Evolutionary conservation across 495 filamentous ascomycete species (phyloP), one percentile per base, ranked within the genome.

Genomic region (Penicillium roqueforti): DNA sequence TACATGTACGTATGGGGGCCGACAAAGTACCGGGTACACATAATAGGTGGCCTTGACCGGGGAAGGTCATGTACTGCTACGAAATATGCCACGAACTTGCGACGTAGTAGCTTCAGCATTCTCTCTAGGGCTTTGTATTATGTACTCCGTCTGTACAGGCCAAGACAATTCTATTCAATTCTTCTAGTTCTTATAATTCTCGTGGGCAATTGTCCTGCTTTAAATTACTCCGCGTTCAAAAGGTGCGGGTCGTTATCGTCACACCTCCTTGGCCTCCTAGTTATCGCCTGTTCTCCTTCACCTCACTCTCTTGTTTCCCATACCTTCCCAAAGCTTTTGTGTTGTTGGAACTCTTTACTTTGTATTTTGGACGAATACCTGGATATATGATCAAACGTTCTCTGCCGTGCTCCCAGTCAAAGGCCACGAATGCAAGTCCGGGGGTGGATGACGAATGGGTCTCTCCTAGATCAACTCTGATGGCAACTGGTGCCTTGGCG

Each of bases 361-460:
- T 36, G 20, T 43, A 29, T 47, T 29, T 29, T 47, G 19, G 38
- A 44, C 38, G 41, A 14, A 26, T 13, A 18, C 43, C 39, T 31
- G 14, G 11, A n/a, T 62, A 47, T 53, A 54, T 58, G 46, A 16
- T 48, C 43, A 22, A 29, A 26, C 32, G 16, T 40, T 45, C 13
- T 19, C 49, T 54, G 40, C 38, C 26, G 29, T 46, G 9, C 28
- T 38, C 42, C 39, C 38, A 52, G 43, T 38, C 41, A 26, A 51
- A 66, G 63, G 60, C 65, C 61, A 69, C 65, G 68, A 65, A 70
- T 72, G 72, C 67, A 63, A 74, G 62, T 57, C 60, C 55, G 47
- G 49, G 40, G 54, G 67, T 68, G 65, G 47, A 74, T 75, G 65
- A 70, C 74, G 72, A 68, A 74, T 74, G 74, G 65, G 61, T 69